A percentile compares a stretch with the other conserved stretches of the same genome.
phyloP scores from a whole-genome alignment of 345 rosid genomes.

The Eutrema japonicum region DNA sequence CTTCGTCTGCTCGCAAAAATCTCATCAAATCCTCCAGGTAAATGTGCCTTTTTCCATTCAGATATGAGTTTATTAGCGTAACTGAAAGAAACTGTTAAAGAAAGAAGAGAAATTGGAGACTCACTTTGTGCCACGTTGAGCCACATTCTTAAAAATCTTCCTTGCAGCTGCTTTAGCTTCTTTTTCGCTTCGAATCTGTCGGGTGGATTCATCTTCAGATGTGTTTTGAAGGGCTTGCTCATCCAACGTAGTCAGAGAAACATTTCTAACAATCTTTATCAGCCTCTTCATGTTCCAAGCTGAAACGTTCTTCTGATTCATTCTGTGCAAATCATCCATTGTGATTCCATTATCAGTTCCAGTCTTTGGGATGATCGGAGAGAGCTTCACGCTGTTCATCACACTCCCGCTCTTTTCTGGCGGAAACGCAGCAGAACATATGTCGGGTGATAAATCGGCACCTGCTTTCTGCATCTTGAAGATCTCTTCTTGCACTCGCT shows the following conservation, averaged over 20 bases:
- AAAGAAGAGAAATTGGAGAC: constrained; percentile 3
- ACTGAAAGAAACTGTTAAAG: not conserved
- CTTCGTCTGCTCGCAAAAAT: constrained; percentile 80
- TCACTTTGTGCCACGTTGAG: constrained; percentile 63
- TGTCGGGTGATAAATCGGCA: constrained; percentile 62
- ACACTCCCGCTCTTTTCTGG: constrained; percentile 48
- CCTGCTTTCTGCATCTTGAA: constrained; percentile 63
- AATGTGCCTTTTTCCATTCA: constrained; percentile 62
- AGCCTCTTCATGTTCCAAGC: constrained; percentile 99
- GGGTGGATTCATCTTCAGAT: constrained; percentile 60
- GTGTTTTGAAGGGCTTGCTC: constrained; percentile 58
- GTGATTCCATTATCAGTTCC: constrained; percentile 50
- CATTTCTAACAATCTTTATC: constrained; percentile 79
- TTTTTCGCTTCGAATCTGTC: constrained; percentile 67
- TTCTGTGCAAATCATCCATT: constrained; percentile 67
- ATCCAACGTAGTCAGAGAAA: constrained; percentile 72
- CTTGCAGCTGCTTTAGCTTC: constrained; percentile 92
- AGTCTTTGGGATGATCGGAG: constrained; percentile 44
- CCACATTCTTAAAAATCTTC: constrained; percentile 77
- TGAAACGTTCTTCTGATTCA: constrained; percentile 75
- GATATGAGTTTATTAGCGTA: constrained; percentile 49
- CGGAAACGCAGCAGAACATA: constrained; percentile 53
- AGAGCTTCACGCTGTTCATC: constrained; percentile 43
- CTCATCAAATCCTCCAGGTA: constrained; percentile 75
- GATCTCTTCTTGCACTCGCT: constrained; percentile 55